phyloP scores from a whole-genome alignment of 2,329 filamentous ascomycete species.

The Alternaria conjuncta region DNA sequence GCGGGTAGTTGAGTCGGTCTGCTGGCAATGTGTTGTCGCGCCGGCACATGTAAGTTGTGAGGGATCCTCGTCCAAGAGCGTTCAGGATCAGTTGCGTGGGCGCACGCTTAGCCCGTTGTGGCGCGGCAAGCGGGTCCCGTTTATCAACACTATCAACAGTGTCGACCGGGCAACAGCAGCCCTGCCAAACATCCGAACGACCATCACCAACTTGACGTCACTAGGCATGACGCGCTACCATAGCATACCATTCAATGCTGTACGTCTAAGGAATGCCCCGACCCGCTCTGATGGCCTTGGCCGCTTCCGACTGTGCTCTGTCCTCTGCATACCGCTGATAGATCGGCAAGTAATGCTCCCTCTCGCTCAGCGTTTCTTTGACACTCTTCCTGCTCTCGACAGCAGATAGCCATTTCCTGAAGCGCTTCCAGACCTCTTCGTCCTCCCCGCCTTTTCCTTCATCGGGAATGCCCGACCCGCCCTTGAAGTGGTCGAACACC shows the following conservation, averaged over 20 bases:
- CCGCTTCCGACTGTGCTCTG: conserved; percentile 55
- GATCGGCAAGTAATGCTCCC: conserved; percentile 69
- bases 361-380: conserved; percentile 70
- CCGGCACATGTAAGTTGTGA: conserved; percentile 25
- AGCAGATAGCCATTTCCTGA: conserved; percentile 68
- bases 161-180: conserved; percentile 16
- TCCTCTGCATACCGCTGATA: conserved; percentile 63
- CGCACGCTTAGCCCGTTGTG: conserved; percentile 19
- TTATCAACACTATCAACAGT: conserved; percentile 14
- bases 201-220: conserved; percentile 7
- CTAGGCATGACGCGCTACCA: neutral
- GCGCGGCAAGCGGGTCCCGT: conserved; percentile 11
- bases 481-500: conserved; percentile 77
- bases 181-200: conserved; percentile 3
- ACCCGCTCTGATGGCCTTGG: conserved; percentile 62
- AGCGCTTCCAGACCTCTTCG: conserved; percentile 67
- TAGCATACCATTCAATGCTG: neutral
- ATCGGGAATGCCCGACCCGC: conserved; percentile 58
- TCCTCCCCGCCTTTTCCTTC: conserved; percentile 59
- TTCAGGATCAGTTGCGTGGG: conserved; percentile 10
- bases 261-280: conserved; percentile 62
- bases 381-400: conserved; percentile 67
- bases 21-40: conserved; percentile 16
- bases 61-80: conserved; percentile 16
- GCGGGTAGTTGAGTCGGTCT: conserved; percentile 2